Conservation (phyloP, 2,329 filamentous ascomycete genomes). For the Neocucurbitaria cava region DNA sequence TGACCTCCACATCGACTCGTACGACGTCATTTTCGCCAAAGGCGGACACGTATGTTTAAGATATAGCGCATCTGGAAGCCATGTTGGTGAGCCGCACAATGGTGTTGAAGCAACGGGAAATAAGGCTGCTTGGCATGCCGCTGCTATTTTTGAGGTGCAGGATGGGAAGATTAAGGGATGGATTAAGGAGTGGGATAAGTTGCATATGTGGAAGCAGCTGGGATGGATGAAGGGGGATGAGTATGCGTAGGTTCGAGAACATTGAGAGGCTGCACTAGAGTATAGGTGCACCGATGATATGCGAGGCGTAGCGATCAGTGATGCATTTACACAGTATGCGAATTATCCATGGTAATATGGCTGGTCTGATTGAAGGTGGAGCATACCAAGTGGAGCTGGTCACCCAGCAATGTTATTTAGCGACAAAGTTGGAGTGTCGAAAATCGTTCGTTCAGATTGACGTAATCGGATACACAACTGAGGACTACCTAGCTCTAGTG, state of each 20-base stretch:
- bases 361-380: too few relatives aligned
- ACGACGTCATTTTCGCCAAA: constrained; percentile 48
- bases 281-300: too few relatives aligned
- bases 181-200: constrained; percentile 49
- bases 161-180: constrained; percentile 47
- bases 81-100: constrained; percentile 45
- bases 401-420: too few relatives aligned
- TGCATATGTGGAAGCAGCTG: constrained; percentile 23
- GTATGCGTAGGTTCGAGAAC: not conserved
- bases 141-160: constrained; percentile 49
- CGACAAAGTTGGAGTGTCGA: too few relatives aligned
- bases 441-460: too few relatives aligned
- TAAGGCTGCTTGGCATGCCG: constrained; percentile 47
- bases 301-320: too few relatives aligned
- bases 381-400: too few relatives aligned
- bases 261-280: too few relatives aligned
- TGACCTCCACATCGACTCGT: constrained; percentile 47
- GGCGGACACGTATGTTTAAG: constrained; percentile 44
- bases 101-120: constrained; percentile 42
- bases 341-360: too few relatives aligned
- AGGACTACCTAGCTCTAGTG: too few relatives aligned
- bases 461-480: too few relatives aligned
- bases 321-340: too few relatives aligned
- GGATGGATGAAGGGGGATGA: constrained; percentile 20
- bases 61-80: constrained; percentile 49